Percentiles rank a stretch among this genome's conserved stretches.
Conservation (phyloP, 1,284 basidiomycete genomes). For the Apiotrichum siamense region DNA sequence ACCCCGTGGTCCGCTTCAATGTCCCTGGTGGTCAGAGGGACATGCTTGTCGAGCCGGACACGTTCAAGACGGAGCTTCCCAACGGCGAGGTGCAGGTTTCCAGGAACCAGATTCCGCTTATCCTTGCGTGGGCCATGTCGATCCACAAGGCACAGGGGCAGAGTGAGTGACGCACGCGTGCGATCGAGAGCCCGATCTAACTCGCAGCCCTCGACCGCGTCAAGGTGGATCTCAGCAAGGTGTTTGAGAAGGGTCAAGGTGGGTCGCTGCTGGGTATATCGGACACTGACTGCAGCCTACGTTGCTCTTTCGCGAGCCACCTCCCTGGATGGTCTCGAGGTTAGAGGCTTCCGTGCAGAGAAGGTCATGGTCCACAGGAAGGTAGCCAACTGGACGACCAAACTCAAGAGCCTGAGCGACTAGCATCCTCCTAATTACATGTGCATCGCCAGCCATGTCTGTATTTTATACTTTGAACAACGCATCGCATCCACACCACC, state of each 20-base stretch:
- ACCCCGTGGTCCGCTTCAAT: slow-evolving; percentile 72
- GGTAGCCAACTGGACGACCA: slow-evolving; percentile 38
- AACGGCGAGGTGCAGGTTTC: slow-evolving; percentile 72
- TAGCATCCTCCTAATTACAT: not conserved
- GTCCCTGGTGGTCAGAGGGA: slow-evolving; percentile 54
- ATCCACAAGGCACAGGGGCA: slow-evolving; percentile 94
- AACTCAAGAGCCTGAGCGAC: slow-evolving; percentile 23
- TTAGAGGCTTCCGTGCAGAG: slow-evolving; percentile 71
- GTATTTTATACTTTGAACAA: not conserved
- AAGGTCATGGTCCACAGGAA: slow-evolving; percentile 66
- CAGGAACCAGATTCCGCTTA: slow-evolving; percentile 68
- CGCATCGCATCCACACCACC: not conserved
- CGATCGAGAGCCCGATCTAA: not conserved
- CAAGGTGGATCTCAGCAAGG: slow-evolving; percentile 49
- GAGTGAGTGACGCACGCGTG: slow-evolving; percentile 45
- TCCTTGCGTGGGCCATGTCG: slow-evolving; percentile 88
- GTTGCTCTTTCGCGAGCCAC: slow-evolving; percentile 95
- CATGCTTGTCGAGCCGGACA: slow-evolving; percentile 64
- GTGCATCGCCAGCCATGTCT: not conserved
- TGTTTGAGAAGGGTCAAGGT: slow-evolving; percentile 72
- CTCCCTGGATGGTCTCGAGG: slow-evolving; percentile 81
- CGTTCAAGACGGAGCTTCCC: slow-evolving; percentile 78
- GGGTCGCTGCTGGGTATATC: not conserved
- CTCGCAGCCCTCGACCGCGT: slow-evolving; percentile 40
- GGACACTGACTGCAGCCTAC: slow-evolving; percentile 59